phyloP scores from a whole-genome alignment of 2,329 filamentous ascomycete genomes.

The Exophiala xenobiotica region DNA sequence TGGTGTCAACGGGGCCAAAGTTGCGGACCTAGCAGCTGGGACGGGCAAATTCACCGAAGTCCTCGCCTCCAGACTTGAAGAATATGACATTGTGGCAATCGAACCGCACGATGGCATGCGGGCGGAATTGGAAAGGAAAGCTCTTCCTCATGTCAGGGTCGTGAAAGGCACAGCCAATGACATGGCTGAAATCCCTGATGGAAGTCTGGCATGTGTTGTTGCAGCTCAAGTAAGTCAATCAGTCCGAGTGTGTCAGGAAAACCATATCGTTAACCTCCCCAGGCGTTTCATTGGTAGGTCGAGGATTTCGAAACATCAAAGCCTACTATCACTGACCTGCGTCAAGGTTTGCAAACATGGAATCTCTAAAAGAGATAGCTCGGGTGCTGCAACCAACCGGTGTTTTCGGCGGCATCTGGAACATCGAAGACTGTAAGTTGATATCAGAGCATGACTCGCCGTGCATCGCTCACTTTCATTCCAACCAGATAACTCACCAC shows the following conservation, averaged over 20 bases:
- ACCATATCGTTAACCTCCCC: too few species aligned
- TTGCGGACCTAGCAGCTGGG: constrained; percentile 61
- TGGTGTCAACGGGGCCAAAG: constrained; percentile 45
- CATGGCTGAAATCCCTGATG: constrained; percentile 51
- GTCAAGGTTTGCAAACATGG: constrained; percentile 64
- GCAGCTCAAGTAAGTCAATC: too few species aligned
- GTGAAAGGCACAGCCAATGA: constrained; percentile 58
- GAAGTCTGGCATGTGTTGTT: constrained; percentile 64
- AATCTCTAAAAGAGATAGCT: constrained; percentile 65
- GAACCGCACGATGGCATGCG: constrained; percentile 69
- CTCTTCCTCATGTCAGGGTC: constrained; percentile 55
- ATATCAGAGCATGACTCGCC: too few species aligned
- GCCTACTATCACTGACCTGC: too few species aligned
- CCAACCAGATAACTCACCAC: constrained; percentile 67
- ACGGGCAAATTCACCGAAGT: constrained; percentile 70
- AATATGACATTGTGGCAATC: constrained; percentile 60
- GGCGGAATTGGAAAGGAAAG: constrained; percentile 58
- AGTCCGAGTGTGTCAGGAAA: too few species aligned
- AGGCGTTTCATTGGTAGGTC: constrained; percentile 67
- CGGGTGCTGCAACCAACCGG: constrained; percentile 62
- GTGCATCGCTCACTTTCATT: too few species aligned
- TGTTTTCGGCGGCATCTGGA: constrained; percentile 69
- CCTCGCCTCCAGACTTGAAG: constrained; percentile 59
- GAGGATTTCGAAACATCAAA: too few species aligned
- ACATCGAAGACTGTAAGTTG: constrained; percentile 68